A percentile compares a stretch with the other conserved stretches of the same genome.
These are phyloP conservation scores for Pseudognaphalium luteoalbum DNA, from an alignment of 129 eudicot genomes.

Conservation along the genomic window DNA sequence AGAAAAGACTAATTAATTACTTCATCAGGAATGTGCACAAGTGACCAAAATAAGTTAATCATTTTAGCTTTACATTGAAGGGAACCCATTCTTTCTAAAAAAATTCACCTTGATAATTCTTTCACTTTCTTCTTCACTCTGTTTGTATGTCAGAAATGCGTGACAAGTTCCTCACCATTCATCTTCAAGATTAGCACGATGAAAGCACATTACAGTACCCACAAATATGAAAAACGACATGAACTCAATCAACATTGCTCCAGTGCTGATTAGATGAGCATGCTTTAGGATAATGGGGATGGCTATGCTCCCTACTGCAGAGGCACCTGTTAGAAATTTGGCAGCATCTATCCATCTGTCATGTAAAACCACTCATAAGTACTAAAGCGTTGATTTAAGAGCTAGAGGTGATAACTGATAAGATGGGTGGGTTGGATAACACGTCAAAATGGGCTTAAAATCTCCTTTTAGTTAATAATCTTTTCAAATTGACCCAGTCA, in stretches of 20 bases:
- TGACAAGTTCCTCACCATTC: conserved; percentile 67
- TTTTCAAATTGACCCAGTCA: not conserved
- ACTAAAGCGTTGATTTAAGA: not conserved
- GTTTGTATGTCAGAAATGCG: not conserved
- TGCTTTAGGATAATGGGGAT: conserved; percentile 89
- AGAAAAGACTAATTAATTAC: conserved; percentile 15
- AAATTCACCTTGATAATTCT: conserved; percentile 7
- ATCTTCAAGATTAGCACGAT: conserved; percentile 94
- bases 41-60: conserved; percentile 6
- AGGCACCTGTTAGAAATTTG: conserved; percentile 93
- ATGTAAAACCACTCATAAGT: conserved; percentile 6
- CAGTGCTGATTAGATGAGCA: conserved; percentile 75
- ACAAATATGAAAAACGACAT: conserved; percentile 83
- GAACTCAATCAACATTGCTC: conserved; percentile 92
- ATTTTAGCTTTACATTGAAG: conserved; percentile 40
- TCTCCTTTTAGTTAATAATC: not conserved
- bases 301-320: conserved; percentile 93
- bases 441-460: not conserved
- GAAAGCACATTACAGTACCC: conserved; percentile 93
- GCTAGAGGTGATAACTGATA: not conserved
- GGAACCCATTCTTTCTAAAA: conserved; percentile 5
- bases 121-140: conserved; percentile 28
- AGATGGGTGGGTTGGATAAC: not conserved
- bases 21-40: conserved; percentile 16
- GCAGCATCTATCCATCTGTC: conserved; percentile 95